These are phyloP conservation scores for Colletotrichum lupini DNA, from an alignment of 2,329 filamentous ascomycete genomes.

Conservation along the genomic window DNA sequence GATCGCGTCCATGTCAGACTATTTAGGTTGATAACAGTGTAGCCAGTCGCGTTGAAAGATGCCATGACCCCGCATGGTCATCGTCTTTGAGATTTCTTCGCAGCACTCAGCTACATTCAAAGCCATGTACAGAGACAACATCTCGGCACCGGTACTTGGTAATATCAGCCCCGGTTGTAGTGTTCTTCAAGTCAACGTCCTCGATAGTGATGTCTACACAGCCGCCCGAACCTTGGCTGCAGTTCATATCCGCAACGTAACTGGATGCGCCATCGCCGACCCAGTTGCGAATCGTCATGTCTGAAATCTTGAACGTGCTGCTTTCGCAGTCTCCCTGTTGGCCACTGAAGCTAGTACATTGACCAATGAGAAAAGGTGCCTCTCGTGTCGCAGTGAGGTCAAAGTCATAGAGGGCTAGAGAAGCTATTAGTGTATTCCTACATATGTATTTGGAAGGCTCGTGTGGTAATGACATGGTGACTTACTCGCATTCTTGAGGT, in stretches of 20 bases:
- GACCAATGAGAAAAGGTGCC: neutral
- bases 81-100: neutral
- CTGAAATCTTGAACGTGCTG: neutral
- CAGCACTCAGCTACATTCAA: neutral
- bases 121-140: neutral
- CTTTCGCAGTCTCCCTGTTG: neutral
- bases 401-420: neutral
- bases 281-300: neutral
- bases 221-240: neutral
- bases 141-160: neutral
- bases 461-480: neutral
- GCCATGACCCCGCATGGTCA: neutral
- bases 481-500: neutral
- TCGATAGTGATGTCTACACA: neutral
- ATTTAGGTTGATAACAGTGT: neutral
- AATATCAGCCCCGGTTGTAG: neutral
- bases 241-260: neutral
- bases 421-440: neutral
- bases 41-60: neutral
- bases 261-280: neutral
- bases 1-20: too few relatives aligned
- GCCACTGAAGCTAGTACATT: neutral
- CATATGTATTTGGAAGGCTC: neutral
- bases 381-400: neutral
- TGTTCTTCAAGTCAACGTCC: neutral